Base-by-base conservation (phyloP, 2,329 filamentous ascomycete species). In the Exophiala lecanii-corni region DNA sequence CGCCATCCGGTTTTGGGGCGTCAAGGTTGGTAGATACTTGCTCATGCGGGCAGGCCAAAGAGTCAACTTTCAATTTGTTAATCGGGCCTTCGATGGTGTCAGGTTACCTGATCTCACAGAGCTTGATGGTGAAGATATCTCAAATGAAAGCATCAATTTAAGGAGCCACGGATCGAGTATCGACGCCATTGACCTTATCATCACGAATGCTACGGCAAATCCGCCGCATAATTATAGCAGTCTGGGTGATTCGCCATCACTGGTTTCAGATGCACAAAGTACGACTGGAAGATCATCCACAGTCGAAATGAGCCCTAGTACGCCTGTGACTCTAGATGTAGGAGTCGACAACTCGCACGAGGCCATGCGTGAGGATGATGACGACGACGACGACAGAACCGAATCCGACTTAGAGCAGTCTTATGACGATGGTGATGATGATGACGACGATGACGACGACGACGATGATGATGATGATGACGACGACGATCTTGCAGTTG, bases 21-120 rank as follows among this genome's bases (percentile, higher is more conserved):
- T 76, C 41, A 74, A 74, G 41, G 74, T 83, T 12, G 77, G 73
- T 1, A 68, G 79, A 42, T 76, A 78, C 1, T 53, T 84, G 2
- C 57, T 84, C 35, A 71, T 79, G 65, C 75, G 75, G 53, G 73
- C 73, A 15, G 72, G 69, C 0, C 71, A 72, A 48, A 71, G 69
- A 2, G 66, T 83, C 34, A 74, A 74, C 31, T 81, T 75, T 59
- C 64, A 68, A 12, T 73, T 73, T 49, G 73, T 80, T 15, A 78
- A 81, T 55, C 69, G 71, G 21, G 76, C 78, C 3, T 83, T 81
- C 61, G 79, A 79, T 21, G 80, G 79, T 0, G 59, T 75, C n/a
- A 72, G 73, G 4, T 65, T 69, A 9, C 61, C 64, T 2, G 55
- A 36, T 9, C 30, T 40, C 9, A 35, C 42, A n/a, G 19, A 59